Percentiles rank a stretch among this genome's conserved stretches.
Evolutionary conservation across 2,329 filamentous ascomycete species (phyloP).

Genomic region (Exutisphaerella laricina): DNA sequence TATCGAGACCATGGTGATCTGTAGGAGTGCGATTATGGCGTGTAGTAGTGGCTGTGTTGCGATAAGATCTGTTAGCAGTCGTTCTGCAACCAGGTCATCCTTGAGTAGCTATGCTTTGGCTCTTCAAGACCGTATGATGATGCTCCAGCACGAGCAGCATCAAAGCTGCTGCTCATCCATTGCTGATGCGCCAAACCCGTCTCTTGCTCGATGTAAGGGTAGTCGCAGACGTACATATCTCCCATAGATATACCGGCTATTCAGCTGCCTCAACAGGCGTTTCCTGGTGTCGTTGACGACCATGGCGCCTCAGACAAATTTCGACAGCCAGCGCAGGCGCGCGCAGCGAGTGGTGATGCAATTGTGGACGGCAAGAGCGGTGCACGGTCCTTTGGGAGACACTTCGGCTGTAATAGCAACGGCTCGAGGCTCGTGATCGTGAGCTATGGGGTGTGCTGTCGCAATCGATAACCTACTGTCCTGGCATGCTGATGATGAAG

Average conservation of each 20-base stretch:
- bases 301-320: conserved; percentile 30
- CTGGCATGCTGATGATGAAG: too few species aligned
- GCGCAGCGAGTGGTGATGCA: not conserved
- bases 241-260: conserved; percentile 68
- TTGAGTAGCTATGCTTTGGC: not conserved
- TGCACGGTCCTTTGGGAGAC: too few species aligned
- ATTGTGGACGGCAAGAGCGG: conserved; percentile 1
- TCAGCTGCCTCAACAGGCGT: conserved; percentile 59
- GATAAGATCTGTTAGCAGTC: not conserved
- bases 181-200: not conserved
- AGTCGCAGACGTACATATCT: conserved; percentile 57
- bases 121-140: not conserved
- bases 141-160: not conserved
- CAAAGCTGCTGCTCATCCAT: not conserved
- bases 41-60: conserved; percentile 84
- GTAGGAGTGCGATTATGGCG: conserved; percentile 74
- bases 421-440: too few species aligned
- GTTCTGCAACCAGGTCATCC: not conserved
- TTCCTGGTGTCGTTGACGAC: conserved; percentile 38
- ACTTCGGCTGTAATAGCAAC: too few species aligned
- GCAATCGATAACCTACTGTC: too few species aligned
- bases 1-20: conserved; percentile 80
- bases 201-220: not conserved
- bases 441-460: too few species aligned
- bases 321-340: not conserved